phyloP scores from a whole-genome alignment of 495 filamentous ascomycete genomes.

The Bathelium albidoporum region DNA sequence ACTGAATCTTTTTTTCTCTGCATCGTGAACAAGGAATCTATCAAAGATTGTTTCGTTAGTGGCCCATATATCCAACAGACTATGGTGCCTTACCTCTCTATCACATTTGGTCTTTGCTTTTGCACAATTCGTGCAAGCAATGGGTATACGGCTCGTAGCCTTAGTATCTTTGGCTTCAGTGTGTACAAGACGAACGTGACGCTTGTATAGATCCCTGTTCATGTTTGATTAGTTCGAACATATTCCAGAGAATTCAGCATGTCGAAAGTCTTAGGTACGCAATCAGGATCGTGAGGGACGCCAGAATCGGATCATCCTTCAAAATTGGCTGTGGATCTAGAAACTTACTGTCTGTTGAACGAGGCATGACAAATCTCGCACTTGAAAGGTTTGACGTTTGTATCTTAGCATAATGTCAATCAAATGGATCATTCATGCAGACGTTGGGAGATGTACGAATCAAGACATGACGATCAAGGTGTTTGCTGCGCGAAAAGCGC shows the following conservation, averaged over 20 bases:
- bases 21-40: background rate
- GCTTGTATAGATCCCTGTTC: background rate
- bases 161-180: background rate
- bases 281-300: no score
- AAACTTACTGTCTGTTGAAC: background rate
- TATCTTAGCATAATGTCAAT: background rate
- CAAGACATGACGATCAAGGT: background rate
- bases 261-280: background rate
- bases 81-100: background rate
- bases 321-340: background rate
- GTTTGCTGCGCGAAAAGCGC: background rate
- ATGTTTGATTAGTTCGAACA: background rate
- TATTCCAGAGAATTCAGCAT: background rate
- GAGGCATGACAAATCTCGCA: background rate
- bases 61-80: background rate
- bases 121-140: constrained; percentile 2
- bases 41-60: background rate
- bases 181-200: background rate
- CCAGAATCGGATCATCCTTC: background rate
- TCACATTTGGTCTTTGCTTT: background rate
- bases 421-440: background rate
- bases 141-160: background rate
- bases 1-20: background rate
- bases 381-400: background rate
- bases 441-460: background rate